Base-by-base conservation (phyloP, 208 protist species). In the Leptomonas pyrrhocoris region DNA sequence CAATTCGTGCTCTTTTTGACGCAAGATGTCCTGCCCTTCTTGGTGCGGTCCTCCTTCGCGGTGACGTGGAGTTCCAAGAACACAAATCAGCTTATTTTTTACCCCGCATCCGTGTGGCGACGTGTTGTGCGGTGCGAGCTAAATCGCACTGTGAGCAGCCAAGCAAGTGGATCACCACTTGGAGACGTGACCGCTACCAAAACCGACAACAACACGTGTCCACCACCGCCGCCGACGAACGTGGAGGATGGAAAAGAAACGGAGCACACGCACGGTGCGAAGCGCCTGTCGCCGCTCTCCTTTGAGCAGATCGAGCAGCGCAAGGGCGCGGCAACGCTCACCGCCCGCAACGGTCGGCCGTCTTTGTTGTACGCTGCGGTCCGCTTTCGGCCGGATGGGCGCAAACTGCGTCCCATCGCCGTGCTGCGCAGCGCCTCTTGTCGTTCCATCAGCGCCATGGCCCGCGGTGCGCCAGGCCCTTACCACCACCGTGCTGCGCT, bases 331-430 rank as follows among this genome's bases (percentile, higher is more conserved):
- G 46, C 72, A 7, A 46, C 45, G 9, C 65, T 74, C 27, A 46
- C 40, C 43, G 42, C 23, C 6, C 53, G 50, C 51, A 12, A 31
- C 42, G 56, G 48, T 23, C 18, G 16, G 13, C 27, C 50, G 1
- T 65, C 56, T 7, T 55, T 27, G 79, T 69, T 93, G 0, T 93
- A 91, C 65, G 82, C 90, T 1, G 61, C 73, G 12, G 45, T 93
- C 45, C 83, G 82, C 9, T 85, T 88, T 53, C 73, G 87, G 9
- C 79, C 88, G 2, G 83, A 93, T 67, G 34, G 74, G 11, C 50
- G 64, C n/a, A 92, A 93, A 68, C 76, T 95, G 31, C 85, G 90
- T 0, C 90, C 90, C 36, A 89, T 95, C 43, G 87, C 90, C 1
- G 56, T 73, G 2, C 59, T 92, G 64, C 80, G 84, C 46, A 63